These are phyloP conservation scores for Ganoderma lingzhi DNA, from an alignment of 1,284 basidiomycete genomes.

Conservation along the genomic window DNA sequence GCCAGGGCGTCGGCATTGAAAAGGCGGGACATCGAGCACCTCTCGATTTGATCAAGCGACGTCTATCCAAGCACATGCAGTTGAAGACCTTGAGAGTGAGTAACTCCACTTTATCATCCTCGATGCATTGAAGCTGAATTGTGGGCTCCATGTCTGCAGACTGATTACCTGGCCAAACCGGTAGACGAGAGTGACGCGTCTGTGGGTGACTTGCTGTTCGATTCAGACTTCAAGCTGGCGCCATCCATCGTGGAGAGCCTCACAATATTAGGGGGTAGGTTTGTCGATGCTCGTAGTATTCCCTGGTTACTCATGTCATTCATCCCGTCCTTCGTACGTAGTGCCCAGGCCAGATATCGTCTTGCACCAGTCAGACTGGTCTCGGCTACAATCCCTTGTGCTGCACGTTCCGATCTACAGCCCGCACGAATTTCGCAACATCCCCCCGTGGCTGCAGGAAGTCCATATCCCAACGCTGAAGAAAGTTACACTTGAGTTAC, in stretches of 20 bases:
- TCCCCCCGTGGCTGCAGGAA: neutral
- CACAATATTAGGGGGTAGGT: neutral
- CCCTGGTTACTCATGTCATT: neutral
- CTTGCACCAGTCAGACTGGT: neutral
- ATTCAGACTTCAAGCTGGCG: neutral
- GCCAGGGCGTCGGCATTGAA: neutral
- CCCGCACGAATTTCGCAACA: neutral
- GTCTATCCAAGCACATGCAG: neutral
- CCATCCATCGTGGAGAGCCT: neutral
- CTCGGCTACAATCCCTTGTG: neutral
- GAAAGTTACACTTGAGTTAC: neutral
- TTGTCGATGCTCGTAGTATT: neutral
- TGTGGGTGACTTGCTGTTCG: neutral
- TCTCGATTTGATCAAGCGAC: neutral
- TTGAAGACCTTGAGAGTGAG: neutral
- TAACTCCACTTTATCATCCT: neutral
- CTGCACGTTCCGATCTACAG: neutral
- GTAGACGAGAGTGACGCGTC: neutral
- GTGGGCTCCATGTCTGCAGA: neutral
- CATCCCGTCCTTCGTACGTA: neutral
- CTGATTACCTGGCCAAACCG: neutral
- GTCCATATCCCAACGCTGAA: neutral
- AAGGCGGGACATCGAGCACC: neutral
- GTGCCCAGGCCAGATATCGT: neutral
- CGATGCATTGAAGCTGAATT: neutral